Conservation (phyloP, 2,329 filamentous ascomycete genomes). For the Hypomyces perniciosus region DNA sequence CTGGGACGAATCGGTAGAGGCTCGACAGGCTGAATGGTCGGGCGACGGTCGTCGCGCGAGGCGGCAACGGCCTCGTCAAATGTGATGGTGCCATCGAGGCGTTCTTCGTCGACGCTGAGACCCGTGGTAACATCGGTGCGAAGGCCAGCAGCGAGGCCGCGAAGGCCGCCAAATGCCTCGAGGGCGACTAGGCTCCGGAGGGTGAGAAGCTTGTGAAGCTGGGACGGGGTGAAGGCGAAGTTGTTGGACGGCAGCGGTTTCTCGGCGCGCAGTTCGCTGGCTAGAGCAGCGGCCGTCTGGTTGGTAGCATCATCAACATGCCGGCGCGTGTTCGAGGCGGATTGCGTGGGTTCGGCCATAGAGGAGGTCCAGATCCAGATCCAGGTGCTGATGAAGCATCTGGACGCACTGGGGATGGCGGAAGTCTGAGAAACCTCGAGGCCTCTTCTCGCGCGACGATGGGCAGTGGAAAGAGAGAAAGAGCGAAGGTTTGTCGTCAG, state of each 20-base stretch:
- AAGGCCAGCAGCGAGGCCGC: slow-evolving; percentile 46
- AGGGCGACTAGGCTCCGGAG: slow-evolving; percentile 43
- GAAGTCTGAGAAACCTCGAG: not conserved
- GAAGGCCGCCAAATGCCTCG: slow-evolving; percentile 46
- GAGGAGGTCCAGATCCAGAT: slow-evolving; percentile 12
- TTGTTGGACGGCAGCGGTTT: slow-evolving; percentile 30
- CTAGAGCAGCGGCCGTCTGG: slow-evolving; percentile 4
- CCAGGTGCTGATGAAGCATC: slow-evolving; percentile 14
- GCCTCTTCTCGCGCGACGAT: not conserved
- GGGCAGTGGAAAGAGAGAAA: not conserved
- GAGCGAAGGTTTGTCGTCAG: not conserved
- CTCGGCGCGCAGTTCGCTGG: slow-evolving; percentile 23
- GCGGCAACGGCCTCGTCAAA: slow-evolving; percentile 45
- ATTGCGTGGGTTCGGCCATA: slow-evolving; percentile 27
- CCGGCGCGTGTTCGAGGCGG: slow-evolving; percentile 7
- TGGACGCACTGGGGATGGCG: not conserved
- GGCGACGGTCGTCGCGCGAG: slow-evolving; percentile 26
- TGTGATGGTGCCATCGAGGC: slow-evolving; percentile 37
- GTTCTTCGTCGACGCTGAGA: slow-evolving; percentile 44
- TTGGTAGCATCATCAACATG: slow-evolving; percentile 2
- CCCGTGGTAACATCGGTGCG: slow-evolving; percentile 42
- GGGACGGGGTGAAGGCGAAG: slow-evolving; percentile 49
- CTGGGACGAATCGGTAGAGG: slow-evolving; percentile 17
- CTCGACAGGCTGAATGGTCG: slow-evolving; percentile 16
- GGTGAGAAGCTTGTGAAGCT: slow-evolving; percentile 48